Conservation (phyloP, 2,329 filamentous ascomycete genomes). For the Exophiala xenobiotica region DNA sequence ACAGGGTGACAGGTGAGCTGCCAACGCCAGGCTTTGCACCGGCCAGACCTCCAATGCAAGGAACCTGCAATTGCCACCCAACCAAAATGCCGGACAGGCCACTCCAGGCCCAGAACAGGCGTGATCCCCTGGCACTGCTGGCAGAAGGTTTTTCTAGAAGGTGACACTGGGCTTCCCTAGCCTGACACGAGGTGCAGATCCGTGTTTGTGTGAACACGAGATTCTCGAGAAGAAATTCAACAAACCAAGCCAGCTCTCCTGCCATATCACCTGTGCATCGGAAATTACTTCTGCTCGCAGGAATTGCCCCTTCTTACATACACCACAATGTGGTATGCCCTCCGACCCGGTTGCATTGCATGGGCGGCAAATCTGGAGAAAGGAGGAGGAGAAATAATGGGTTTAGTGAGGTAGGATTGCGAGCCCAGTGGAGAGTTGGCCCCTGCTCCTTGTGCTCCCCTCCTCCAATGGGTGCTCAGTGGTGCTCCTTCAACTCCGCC, state of each 20-base stretch:
- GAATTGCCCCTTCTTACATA: neutral
- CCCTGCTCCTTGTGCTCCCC: too few species aligned
- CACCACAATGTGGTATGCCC: too few species aligned
- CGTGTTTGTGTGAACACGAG: conserved; percentile 10
- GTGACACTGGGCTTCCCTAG: conserved; percentile 14
- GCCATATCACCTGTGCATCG: neutral
- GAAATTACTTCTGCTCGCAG: neutral
- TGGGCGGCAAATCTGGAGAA: conserved; percentile 1
- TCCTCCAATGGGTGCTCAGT: conserved; percentile 1
- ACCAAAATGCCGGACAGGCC: too few species aligned
- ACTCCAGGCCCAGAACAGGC: conserved; percentile 8
- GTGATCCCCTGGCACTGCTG: neutral
- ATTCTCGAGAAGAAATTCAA: too few species aligned
- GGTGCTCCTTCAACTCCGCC: conserved; percentile 3
- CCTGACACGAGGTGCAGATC: conserved; percentile 2
- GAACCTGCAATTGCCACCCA: conserved; percentile 17
- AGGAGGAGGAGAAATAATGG: neutral
- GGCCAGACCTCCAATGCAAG: conserved; percentile 18
- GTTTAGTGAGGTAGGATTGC: conserved; percentile 23
- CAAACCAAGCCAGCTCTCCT: neutral
- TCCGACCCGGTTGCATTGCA: conserved; percentile 18
- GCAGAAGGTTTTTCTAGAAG: conserved; percentile 25
- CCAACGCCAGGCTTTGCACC: neutral
- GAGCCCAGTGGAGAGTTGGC: neutral
- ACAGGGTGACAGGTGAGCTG: neutral